Conservation (phyloP, 495 filamentous ascomycete genomes). For the Sabuloglossum arenarium region DNA sequence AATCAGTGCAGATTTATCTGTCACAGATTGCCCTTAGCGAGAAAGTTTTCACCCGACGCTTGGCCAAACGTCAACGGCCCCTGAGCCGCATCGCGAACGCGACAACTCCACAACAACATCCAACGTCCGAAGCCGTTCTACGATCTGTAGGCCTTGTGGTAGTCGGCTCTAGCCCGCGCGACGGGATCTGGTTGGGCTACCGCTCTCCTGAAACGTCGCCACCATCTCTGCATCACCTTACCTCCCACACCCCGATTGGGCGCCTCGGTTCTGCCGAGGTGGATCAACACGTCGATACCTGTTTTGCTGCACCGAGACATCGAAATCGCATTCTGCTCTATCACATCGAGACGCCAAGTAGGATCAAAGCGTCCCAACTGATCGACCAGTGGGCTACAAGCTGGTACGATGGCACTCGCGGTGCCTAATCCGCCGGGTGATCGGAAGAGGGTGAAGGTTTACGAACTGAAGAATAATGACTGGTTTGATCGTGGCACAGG, state of each 20-base stretch:
- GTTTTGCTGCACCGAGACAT: neutral
- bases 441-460: slow-evolving; percentile 96
- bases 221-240: neutral
- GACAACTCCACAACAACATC: neutral
- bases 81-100: slow-evolving; percentile 2
- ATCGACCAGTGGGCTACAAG: neutral
- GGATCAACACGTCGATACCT: neutral
- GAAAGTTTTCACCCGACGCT: neutral
- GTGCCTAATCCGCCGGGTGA: slow-evolving; percentile 61
- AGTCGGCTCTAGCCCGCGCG: neutral
- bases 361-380: neutral
- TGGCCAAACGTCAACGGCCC: neutral
- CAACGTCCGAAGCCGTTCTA: neutral
- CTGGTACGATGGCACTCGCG: slow-evolving; percentile 54
- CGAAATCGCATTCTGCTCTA: neutral
- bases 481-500: slow-evolving; percentile 97
- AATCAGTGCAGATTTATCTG: neutral
- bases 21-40: neutral
- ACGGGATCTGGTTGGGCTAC: neutral
- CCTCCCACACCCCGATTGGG: neutral
- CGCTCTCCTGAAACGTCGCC: neutral
- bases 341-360: neutral
- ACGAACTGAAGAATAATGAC: slow-evolving; percentile 94
- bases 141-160: neutral
- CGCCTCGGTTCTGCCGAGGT: neutral